phyloP scores from a whole-genome alignment of 2,329 filamentous ascomycete genomes.

The Aspergillus neotritici region DNA sequence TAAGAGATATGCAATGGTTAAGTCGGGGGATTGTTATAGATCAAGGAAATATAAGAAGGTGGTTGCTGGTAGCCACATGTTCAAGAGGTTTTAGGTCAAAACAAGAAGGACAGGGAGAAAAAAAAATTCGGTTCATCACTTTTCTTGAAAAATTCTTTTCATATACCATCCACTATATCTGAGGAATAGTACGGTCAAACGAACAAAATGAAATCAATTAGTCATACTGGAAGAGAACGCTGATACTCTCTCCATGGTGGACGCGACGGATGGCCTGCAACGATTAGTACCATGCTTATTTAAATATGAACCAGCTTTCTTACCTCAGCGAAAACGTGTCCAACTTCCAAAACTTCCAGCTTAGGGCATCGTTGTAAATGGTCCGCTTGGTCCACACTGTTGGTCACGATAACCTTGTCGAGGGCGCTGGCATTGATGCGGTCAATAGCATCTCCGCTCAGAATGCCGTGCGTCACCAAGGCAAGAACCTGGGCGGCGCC shows the following conservation, averaged over 20 bases:
- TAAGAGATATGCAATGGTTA: too few species aligned
- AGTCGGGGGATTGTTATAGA: too few species aligned
- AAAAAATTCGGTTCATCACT: background rate
- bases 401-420: slow-evolving; percentile 92
- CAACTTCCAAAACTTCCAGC: slow-evolving; percentile 85
- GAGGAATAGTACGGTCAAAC: slow-evolving; percentile 7
- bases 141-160: slow-evolving; percentile 1
- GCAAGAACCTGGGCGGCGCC: slow-evolving; percentile 84
- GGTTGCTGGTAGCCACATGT: too few species aligned
- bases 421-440: slow-evolving; percentile 89
- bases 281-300: slow-evolving; percentile 14
- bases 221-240: slow-evolving; percentile 84
- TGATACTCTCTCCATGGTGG: slow-evolving; percentile 96
- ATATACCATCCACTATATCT: slow-evolving; percentile 9
- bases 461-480: slow-evolving; percentile 86
- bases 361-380: slow-evolving; percentile 75
- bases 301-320: slow-evolving; percentile 15
- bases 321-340: slow-evolving; percentile 82
- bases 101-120: background rate
- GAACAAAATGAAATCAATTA: slow-evolving; percentile 31
- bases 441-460: slow-evolving; percentile 90
- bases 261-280: slow-evolving; percentile 77
- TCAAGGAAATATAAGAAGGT: too few species aligned
- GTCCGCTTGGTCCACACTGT: slow-evolving; percentile 84
- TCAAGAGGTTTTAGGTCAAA: background rate